Conservation (phyloP, 805 yeast genomes). For the Zygotorulaspora danielsina region DNA sequence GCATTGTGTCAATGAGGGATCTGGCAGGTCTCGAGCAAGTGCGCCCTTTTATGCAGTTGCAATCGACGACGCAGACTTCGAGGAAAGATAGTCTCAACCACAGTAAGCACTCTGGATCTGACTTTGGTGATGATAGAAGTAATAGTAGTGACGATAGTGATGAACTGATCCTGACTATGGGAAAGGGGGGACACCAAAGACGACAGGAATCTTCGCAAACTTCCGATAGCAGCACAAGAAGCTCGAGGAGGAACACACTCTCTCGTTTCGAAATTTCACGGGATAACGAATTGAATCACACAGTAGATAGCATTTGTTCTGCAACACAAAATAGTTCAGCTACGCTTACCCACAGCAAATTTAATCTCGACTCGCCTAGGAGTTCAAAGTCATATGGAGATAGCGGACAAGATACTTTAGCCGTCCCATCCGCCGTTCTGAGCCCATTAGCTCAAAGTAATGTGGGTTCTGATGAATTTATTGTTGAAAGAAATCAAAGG, state of each 20-base stretch:
- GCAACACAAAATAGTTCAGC: slow-evolving; percentile 4
- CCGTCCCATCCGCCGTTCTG: background rate
- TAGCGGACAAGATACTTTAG: slow-evolving; percentile 4
- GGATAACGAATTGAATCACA: background rate
- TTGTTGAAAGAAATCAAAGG: background rate
- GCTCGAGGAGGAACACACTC: slow-evolving; percentile 13
- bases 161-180: slow-evolving; percentile 23
- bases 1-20: slow-evolving; percentile 25
- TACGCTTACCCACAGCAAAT: background rate
- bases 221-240: slow-evolving; percentile 12
- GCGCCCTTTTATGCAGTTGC: slow-evolving; percentile 10
- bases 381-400: background rate
- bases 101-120: slow-evolving; percentile 1
- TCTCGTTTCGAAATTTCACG: slow-evolving; percentile 9
- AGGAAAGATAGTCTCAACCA: slow-evolving; percentile 2
- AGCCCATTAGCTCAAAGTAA: background rate
- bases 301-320: slow-evolving; percentile 5
- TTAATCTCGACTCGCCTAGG: background rate
- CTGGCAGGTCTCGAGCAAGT: slow-evolving; percentile 10
- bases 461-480: background rate
- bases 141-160: slow-evolving; percentile 14
- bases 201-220: slow-evolving; percentile 17
- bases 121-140: slow-evolving; percentile 3
- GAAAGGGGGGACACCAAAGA: slow-evolving; percentile 19
- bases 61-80: slow-evolving; percentile 5